A percentile compares a stretch with the other conserved stretches of the same genome.
Conservation (phyloP, 106 monocot species). For the Vanilla planifolia region DNA sequence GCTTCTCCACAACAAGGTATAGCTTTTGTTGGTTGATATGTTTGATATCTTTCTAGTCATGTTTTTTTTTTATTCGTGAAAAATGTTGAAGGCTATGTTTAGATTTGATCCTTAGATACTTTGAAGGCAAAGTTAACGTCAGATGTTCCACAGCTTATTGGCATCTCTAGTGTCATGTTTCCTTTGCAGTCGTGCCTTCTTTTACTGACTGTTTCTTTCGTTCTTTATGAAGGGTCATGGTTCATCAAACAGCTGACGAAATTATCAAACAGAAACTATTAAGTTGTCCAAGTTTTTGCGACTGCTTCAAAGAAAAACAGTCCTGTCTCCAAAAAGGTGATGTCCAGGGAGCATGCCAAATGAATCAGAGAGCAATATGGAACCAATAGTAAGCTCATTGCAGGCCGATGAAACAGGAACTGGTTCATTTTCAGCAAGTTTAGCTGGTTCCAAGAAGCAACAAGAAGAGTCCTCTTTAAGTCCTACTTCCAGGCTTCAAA, state of each 20-base stretch:
- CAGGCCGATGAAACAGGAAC: constrained; percentile 23
- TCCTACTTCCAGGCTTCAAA: constrained; percentile 20
- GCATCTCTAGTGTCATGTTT: too few relatives aligned
- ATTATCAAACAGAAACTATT: constrained; percentile 1
- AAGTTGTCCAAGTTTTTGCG: background rate
- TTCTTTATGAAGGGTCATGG: too few relatives aligned
- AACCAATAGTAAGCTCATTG: constrained; percentile 19
- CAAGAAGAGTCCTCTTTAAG: constrained; percentile 27
- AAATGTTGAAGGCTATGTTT: too few relatives aligned
- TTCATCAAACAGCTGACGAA: constrained; percentile 3
- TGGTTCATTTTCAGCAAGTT: constrained; percentile 16
- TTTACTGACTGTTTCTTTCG: too few relatives aligned
- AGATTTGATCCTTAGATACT: too few relatives aligned
- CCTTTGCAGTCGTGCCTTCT: too few relatives aligned
- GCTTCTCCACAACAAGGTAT: too few relatives aligned
- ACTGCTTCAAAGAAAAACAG: constrained; percentile 1
- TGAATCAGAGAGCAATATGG: constrained; percentile 4
- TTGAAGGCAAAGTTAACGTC: too few relatives aligned
- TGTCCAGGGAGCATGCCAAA: background rate
- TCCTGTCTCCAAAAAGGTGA: background rate
- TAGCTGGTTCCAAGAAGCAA: constrained; percentile 47
- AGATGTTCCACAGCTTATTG: too few relatives aligned
- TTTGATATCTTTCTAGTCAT: too few relatives aligned
- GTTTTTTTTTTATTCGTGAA: too few relatives aligned
- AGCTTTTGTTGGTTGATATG: too few relatives aligned